Base-by-base conservation (phyloP, 768 basidiomycete genomes). In the Leccinum subtestaceum region DNA sequence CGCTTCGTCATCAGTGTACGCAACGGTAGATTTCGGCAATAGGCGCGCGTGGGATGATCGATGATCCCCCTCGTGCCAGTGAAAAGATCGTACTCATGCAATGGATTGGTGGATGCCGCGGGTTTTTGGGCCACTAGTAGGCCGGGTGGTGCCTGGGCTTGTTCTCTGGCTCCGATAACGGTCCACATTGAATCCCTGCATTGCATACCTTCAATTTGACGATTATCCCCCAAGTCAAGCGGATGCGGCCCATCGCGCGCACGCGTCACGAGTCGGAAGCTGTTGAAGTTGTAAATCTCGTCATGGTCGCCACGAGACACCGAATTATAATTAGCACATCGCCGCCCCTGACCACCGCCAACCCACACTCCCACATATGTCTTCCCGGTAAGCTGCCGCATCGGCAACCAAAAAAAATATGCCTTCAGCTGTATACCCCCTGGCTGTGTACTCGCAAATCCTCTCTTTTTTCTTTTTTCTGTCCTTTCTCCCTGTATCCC, bases 381-480 rank as follows among this genome's bases (percentile, higher is more conserved):
- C 60, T 40, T 23, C 49, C 31, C 59, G 54, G 13, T 11, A n/a
- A 43, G 40, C 29, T 29, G 29, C 8, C 38, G 38, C 48, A 21
- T 17, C 25, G 3, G 49, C 31, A 48, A 43, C 11, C 8, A 0
- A 23, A 49, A 52, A 48, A 65, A 59, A 61, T 27, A 72, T 72
- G 71, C 40, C 46, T 45, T 55, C 15, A 25, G 38, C 27, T 25
- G 38, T 29, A 49, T 55, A 47, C 48, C 34, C 13, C 15, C 23
- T 54, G 53, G 54, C 52, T 25, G 6, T 62, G 21, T 52, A 32
- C 59, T 65, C 55, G 52, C 49, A 47, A 53, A 56, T 64, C 10
- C 72, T 65, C 61, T 73, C 67, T 25, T 60, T 68, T 55, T 50
- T 58, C 43, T 21, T 60, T 45, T 48, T 66, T 51, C 66, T 72